Conservation (phyloP, 78 protist species). For the Dictyostelium capitatum region DNA sequence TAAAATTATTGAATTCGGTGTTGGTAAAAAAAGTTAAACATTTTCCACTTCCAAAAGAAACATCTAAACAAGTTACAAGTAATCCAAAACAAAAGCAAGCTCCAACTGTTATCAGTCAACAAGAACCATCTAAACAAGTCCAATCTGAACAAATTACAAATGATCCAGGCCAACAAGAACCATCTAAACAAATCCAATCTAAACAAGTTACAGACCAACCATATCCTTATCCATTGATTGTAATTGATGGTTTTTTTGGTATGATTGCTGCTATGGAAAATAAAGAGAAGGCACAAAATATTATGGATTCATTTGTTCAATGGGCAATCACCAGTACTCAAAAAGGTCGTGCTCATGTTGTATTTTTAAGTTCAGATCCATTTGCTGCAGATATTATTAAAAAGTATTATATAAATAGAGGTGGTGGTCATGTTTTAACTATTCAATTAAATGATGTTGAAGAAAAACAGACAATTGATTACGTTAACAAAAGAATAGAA, state of each 20-base stretch:
- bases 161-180: no score
- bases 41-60: no score
- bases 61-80: no score
- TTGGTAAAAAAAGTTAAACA: background rate
- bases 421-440: slow-evolving; percentile 58
- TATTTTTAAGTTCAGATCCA: slow-evolving; percentile 70
- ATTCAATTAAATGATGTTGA: slow-evolving; percentile 65
- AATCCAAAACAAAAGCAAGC: no score
- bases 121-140: no score
- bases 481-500: slow-evolving; percentile 12
- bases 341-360: slow-evolving; percentile 67
- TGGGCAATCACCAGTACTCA: slow-evolving; percentile 68
- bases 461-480: slow-evolving; percentile 2
- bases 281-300: slow-evolving; percentile 67
- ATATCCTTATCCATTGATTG: slow-evolving; percentile 55
- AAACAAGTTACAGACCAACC: slow-evolving; percentile 46
- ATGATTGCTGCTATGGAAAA: slow-evolving; percentile 73
- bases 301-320: slow-evolving; percentile 60
- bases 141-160: no score
- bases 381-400: slow-evolving; percentile 58
- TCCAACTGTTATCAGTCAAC: no score
- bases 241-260: slow-evolving; percentile 78
- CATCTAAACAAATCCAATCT: no score
- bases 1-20: slow-evolving; percentile 24
- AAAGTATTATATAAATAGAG: slow-evolving; percentile 38